Evolutionary conservation across 495 filamentous ascomycete species (phyloP).

Genomic region (Sporormia fimetaria): DNA sequence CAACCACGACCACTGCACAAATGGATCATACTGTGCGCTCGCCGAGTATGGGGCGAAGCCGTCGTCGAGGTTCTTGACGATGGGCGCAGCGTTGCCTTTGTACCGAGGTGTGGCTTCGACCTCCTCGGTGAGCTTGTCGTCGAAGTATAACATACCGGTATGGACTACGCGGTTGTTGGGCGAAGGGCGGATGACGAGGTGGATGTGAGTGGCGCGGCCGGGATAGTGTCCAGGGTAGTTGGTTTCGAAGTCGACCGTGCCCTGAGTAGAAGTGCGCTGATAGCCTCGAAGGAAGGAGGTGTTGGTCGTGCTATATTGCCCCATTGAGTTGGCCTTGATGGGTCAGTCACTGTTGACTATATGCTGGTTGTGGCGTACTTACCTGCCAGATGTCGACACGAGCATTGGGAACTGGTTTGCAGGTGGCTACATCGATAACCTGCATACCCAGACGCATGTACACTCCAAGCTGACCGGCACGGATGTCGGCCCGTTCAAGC

Average conservation of each 20-base stretch:
- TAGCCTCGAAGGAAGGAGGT: constrained; percentile 2
- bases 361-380: too few species aligned
- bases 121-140: neutral
- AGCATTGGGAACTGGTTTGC: constrained; percentile 1
- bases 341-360: too few species aligned
- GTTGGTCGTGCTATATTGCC: neutral
- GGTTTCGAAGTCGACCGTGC: constrained; percentile 12
- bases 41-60: neutral
- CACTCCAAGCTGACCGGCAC: neutral
- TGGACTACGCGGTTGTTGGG: neutral
- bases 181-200: constrained; percentile 2
- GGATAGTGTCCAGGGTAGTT: constrained; percentile 9
- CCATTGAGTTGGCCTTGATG: neutral
- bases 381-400: constrained; percentile 9
- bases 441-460: constrained; percentile 6
- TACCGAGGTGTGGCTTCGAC: constrained; percentile 1
- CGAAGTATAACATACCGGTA: constrained; percentile 9
- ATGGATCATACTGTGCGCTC: constrained; percentile 6
- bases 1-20: constrained; percentile 2
- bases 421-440: constrained; percentile 6
- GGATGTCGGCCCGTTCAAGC: constrained; percentile 1
- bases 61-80: constrained; percentile 1
- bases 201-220: constrained; percentile 4
- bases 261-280: constrained; percentile 1
- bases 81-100: neutral